Evolutionary conservation across 2,329 filamentous ascomycete genomes (phyloP).

Genomic region (Colletotrichum paranaense): DNA sequence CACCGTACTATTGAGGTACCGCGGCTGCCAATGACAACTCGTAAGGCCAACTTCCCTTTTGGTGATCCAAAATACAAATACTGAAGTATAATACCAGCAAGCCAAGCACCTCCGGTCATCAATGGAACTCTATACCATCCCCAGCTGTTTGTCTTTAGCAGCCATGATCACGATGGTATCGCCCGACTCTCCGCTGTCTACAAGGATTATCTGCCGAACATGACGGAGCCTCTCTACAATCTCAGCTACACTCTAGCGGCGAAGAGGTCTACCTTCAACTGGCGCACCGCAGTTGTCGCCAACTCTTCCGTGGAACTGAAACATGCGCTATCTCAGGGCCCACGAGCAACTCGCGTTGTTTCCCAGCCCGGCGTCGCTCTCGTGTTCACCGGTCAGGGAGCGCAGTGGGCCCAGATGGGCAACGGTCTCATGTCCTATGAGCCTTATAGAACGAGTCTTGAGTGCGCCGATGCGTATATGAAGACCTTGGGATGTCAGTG

Average conservation of each 20-base stretch:
- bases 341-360: not conserved
- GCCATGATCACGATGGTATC: conserved; percentile 53
- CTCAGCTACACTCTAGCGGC: conserved; percentile 24
- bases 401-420: conserved; percentile 39
- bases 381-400: conserved; percentile 43
- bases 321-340: not conserved
- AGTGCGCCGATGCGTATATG: conserved; percentile 46
- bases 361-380: conserved; percentile 40
- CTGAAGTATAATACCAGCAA: not conserved
- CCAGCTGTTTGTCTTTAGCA: conserved; percentile 54
- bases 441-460: conserved; percentile 53
- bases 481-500: conserved; percentile 45
- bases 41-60: not conserved
- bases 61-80: not conserved
- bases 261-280: not conserved
- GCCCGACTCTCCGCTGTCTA: conserved; percentile 47
- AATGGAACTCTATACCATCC: conserved; percentile 28
- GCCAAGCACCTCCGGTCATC: not conserved
- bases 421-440: conserved; percentile 43
- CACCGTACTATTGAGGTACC: not conserved
- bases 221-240: conserved; percentile 15
- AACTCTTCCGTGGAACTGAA: not conserved
- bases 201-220: conserved; percentile 20
- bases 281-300: conserved; percentile 11
- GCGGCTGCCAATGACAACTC: not conserved